Evolutionary conservation across 140 eudicot genomes (phyloP).

Genomic region (Ambrosia hybrid): DNA sequence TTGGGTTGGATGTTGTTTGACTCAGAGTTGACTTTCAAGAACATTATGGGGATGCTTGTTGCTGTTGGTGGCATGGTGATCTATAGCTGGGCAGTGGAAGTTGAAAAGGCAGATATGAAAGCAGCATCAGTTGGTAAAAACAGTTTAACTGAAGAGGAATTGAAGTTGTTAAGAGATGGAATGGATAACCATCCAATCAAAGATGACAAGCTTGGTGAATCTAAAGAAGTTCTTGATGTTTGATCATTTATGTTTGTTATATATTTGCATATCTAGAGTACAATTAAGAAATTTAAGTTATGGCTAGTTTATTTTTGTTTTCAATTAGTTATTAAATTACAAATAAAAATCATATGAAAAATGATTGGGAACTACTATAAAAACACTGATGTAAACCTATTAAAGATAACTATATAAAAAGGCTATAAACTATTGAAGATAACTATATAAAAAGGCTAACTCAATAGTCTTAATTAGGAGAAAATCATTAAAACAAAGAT

Average conservation of each 20-base stretch:
- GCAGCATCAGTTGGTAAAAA: constrained; percentile 9
- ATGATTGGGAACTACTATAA: background rate
- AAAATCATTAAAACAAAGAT: no score
- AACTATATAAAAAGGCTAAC: no score
- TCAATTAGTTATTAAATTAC: background rate
- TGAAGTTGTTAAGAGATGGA: constrained; percentile 58
- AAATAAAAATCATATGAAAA: background rate
- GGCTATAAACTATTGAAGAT: no score
- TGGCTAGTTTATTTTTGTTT: background rate
- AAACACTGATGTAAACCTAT: no score
- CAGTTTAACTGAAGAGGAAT: constrained; percentile 66
- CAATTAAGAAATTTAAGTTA: background rate
- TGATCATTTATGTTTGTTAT: background rate
- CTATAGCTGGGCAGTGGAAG: constrained; percentile 75
- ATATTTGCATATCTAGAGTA: background rate
- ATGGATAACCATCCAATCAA: constrained; percentile 33
- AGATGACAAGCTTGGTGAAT: constrained; percentile 43
- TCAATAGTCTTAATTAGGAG: no score
- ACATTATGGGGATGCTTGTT: constrained; percentile 61
- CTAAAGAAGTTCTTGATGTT: constrained; percentile 19
- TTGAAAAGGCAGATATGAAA: constrained; percentile 43
- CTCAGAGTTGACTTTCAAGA: constrained; percentile 61
- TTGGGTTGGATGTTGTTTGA: constrained; percentile 76
- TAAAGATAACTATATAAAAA: no score
- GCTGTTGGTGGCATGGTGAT: constrained; percentile 67